These are phyloP conservation scores for Medicago lupulina DNA, from an alignment of 306 rosid species.

Conservation along the genomic window DNA sequence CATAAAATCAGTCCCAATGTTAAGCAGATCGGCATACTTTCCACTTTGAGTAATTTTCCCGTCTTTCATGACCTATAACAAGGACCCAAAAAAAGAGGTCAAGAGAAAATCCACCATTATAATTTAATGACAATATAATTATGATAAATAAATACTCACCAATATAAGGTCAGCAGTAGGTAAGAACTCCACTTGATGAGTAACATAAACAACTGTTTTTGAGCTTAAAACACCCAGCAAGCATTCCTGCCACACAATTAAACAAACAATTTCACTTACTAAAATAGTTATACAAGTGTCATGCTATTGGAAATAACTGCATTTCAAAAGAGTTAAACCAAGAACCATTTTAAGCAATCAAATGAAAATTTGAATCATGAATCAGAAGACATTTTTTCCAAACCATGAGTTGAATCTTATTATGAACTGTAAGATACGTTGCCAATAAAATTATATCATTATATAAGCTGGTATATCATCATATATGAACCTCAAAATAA, in stretches of 20 bases:
- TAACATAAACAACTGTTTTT: conserved; percentile 77
- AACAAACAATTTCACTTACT: neutral
- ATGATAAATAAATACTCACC: conserved; percentile 49
- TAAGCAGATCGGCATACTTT: conserved; percentile 66
- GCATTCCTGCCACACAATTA: conserved; percentile 64
- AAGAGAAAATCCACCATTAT: neutral
- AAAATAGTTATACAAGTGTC: neutral
- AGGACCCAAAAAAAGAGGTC: neutral
- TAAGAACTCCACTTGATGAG: conserved; percentile 92
- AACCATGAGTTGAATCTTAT: neutral
- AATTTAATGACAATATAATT: neutral
- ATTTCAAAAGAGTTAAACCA: neutral
- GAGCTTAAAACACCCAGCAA: conserved; percentile 65
- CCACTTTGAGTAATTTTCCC: conserved; percentile 82
- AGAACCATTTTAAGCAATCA: neutral
- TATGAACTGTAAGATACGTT: neutral
- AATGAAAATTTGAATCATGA: neutral
- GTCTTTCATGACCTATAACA: conserved; percentile 79
- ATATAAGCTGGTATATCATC: neutral
- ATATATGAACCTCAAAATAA: neutral
- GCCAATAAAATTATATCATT: neutral
- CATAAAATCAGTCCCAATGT: conserved; percentile 73
- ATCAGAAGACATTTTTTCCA: neutral
- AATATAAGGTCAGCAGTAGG: conserved; percentile 77
- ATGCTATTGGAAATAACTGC: neutral